Conservation (phyloP, 768 basidiomycete species). For the Cantharellus anzutake region DNA sequence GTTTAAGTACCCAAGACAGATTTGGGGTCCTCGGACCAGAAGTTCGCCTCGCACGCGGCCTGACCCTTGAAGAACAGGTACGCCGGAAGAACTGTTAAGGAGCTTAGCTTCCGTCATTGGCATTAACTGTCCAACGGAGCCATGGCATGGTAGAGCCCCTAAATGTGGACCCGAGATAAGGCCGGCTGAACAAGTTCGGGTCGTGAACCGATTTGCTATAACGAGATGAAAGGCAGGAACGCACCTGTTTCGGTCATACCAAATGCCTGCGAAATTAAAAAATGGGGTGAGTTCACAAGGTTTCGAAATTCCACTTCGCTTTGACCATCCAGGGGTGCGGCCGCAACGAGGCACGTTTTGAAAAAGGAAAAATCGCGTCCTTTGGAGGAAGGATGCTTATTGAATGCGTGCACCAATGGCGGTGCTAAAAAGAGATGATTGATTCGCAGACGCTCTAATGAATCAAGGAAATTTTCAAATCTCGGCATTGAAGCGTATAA, state of each 20-base stretch:
- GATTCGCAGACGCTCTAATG: background rate
- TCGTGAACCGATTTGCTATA: background rate
- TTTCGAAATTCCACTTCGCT: background rate
- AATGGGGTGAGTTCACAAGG: background rate
- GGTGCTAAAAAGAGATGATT: background rate
- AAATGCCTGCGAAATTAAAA: background rate
- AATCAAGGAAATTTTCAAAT: background rate
- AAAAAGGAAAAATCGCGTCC: background rate
- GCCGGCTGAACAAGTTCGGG: background rate
- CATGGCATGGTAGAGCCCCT: background rate
- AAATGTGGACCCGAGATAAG: background rate
- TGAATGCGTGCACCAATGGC: background rate
- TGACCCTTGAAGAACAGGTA: background rate
- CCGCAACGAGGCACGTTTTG: background rate
- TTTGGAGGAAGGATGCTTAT: background rate
- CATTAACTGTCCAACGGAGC: background rate
- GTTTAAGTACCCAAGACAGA: constrained; percentile 6
- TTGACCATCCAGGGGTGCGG: background rate
- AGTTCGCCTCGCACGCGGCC: constrained; percentile 7
- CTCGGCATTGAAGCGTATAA: background rate
- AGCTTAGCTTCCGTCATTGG: background rate
- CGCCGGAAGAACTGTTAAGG: background rate
- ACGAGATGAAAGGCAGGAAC: background rate
- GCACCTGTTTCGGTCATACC: background rate
- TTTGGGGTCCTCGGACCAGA: constrained; percentile 7